Conservation (phyloP, 202 grass and related monocot species). For the Carex sylvatica region DNA sequence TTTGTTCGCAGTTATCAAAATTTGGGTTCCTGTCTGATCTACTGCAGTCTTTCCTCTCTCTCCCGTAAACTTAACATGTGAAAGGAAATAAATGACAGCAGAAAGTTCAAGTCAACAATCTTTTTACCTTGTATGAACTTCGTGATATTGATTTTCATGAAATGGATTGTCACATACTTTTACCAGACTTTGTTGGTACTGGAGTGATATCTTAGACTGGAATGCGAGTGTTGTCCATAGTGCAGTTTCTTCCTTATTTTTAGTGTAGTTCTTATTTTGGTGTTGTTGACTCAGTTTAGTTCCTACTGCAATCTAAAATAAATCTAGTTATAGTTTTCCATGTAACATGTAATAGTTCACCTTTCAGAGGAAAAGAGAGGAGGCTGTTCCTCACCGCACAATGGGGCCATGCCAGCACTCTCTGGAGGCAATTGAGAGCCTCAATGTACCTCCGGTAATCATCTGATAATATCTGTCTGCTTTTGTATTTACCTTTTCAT, state of each 20-base stretch:
- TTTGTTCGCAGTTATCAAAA: neutral
- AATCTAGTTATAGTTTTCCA: constrained; percentile 13
- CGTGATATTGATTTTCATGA: neutral
- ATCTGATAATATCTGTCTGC: constrained; percentile 9
- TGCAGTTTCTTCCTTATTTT: neutral
- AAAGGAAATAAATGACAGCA: neutral
- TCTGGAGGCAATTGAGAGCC: constrained; percentile 57
- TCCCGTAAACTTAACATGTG: neutral
- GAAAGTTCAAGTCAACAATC: neutral
- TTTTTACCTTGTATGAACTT: neutral
- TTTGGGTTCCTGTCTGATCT: neutral
- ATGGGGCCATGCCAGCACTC: constrained; percentile 79
- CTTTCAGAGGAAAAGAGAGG: constrained; percentile 58
- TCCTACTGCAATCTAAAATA: neutral
- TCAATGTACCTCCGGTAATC: constrained; percentile 67
- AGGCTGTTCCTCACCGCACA: constrained; percentile 59
- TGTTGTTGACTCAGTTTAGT: neutral
- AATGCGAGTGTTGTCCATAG: neutral
- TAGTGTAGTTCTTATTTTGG: neutral
- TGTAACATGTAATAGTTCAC: constrained; percentile 6
- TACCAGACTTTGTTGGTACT: neutral
- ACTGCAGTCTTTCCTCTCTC: neutral
- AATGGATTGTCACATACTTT: neutral
- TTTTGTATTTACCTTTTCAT: constrained; percentile 9
- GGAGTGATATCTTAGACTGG: neutral